These are phyloP conservation scores for Eleusine indica DNA, from an alignment of 176 grass and related monocot genomes.

Conservation along the genomic window DNA sequence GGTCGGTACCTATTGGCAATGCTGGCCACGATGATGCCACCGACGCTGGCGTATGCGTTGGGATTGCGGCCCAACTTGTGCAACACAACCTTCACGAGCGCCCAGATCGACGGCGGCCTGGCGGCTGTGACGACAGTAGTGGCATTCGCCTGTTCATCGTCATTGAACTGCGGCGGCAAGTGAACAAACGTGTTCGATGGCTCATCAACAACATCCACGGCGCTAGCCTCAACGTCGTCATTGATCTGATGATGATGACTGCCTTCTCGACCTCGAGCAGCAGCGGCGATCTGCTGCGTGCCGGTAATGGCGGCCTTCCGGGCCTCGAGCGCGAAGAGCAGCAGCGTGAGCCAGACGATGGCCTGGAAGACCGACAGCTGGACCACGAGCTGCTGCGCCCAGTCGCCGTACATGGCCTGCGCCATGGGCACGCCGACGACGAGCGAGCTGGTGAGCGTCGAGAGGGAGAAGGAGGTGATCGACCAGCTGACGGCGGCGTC, in stretches of 20 bases:
- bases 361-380: conserved; percentile 86
- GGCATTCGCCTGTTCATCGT: conserved; percentile 14
- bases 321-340: conserved; percentile 85
- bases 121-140: neutral
- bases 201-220: conserved; percentile 20
- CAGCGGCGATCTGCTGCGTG: neutral
- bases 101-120: conserved; percentile 50
- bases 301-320: conserved; percentile 55
- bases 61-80: conserved; percentile 77
- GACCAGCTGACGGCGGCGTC: conserved; percentile 51
- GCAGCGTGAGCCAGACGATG: conserved; percentile 70
- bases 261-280: neutral
- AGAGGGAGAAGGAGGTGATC: conserved; percentile 78
- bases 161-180: neutral
- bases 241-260: neutral
- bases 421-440: conserved; percentile 83
- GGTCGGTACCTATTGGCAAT: conserved; percentile 55
- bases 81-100: conserved; percentile 75
- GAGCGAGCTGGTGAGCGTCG: conserved; percentile 77
- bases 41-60: conserved; percentile 76
- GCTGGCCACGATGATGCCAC: conserved; percentile 77
- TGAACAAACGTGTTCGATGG: too few relatives aligned
- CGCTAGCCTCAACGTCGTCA: conserved; percentile 7
- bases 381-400: conserved; percentile 91
- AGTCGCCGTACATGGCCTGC: conserved; percentile 84